These are phyloP conservation scores for Pseudoperonospora humuli DNA, from an alignment of 352 stramenopile genomes.

Conservation along the genomic window DNA sequence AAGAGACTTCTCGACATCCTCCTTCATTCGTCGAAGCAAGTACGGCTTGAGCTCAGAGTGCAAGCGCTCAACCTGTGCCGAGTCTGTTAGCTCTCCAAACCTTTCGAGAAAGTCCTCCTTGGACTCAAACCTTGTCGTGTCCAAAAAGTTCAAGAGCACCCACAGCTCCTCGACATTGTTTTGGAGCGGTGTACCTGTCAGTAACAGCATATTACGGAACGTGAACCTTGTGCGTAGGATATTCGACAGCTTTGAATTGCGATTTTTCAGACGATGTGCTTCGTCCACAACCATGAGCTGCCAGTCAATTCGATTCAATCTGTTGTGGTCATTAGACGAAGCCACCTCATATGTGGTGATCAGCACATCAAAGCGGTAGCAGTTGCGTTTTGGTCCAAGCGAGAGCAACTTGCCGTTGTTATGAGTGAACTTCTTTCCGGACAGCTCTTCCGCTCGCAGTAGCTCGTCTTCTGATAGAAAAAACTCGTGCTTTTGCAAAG, in stretches of 20 bases:
- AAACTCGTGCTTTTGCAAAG: slow-evolving; percentile 95
- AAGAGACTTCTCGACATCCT: slow-evolving; percentile 85
- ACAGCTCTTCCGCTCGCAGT: slow-evolving; percentile 26
- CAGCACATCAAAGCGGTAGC: slow-evolving; percentile 96
- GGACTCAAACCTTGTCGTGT: slow-evolving; percentile 90
- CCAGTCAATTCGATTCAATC: slow-evolving; percentile 92
- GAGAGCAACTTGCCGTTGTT: slow-evolving; percentile 17
- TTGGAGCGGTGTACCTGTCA: slow-evolving; percentile 88
- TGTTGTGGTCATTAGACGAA: slow-evolving; percentile 88
- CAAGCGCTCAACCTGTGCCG: slow-evolving; percentile 82
- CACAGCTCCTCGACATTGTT: slow-evolving; percentile 93
- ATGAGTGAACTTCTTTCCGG: slow-evolving; percentile 7
- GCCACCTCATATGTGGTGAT: slow-evolving; percentile 99
- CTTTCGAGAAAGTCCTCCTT: slow-evolving; percentile 89
- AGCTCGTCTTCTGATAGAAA: slow-evolving; percentile 58
- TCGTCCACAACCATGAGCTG: slow-evolving; percentile 97
- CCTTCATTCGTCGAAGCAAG: slow-evolving; percentile 82
- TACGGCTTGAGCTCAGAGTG: slow-evolving; percentile 82
- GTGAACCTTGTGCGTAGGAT: slow-evolving; percentile 73
- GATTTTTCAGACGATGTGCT: slow-evolving; percentile 98
- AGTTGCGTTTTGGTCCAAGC: slow-evolving; percentile 36
- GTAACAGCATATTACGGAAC: slow-evolving; percentile 80
- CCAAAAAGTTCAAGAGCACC: slow-evolving; percentile 98
- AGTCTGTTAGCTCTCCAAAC: slow-evolving; percentile 92
- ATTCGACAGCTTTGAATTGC: slow-evolving; percentile 92